Evolutionary conservation across 2,329 filamentous ascomycete species (phyloP), one percentile per base, ranked within the genome.

Genomic region (Corinectria fuckeliana): DNA sequence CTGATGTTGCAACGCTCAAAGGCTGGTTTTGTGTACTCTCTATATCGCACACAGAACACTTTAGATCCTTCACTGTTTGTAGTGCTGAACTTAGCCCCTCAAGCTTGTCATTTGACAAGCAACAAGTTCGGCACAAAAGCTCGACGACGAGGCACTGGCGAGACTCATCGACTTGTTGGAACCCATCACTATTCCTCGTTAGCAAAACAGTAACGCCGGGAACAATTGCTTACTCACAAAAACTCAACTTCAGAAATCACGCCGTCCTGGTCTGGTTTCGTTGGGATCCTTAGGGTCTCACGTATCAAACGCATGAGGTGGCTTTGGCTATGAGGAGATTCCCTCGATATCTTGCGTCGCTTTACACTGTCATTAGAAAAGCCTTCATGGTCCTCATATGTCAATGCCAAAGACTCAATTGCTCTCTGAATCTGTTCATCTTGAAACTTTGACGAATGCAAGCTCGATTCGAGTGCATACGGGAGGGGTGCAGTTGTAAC

Each of bases 81-180:
- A 25, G 41, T 26, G 51, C 32, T 20, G 50, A 38, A 30, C 44
- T 38, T 10, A 39, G 25, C 11, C 55, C 36, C 13, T 48, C 38
- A 6, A 54, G 7, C 7, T 56, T 41, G 6, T 51, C 38, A 42
- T 61, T 70, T 5, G 61, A 52, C 7, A 71, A 56, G 53, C 75
- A 77, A 38, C 68, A 70, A n/a, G 87, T 72, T 48, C 80, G 81
- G 3, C 87, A 85, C 13, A 92, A 70, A 10, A 82, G 71, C 34
- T 85, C 77, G 38, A 91, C 75, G 8, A 81, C 74, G 30, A 79
- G 78, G 64, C 82, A 85, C 68, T 85, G 82, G 21, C 81, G 76
- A 7, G 75, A 59, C 58, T 87, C 82, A 14, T 78, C 66, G 4
- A 86, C 72, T 13, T 73, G 69, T 11, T 78, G 67, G 68, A 87